Base-by-base conservation (phyloP, 805 yeast genomes). In the Yamadazyma philogaea region DNA sequence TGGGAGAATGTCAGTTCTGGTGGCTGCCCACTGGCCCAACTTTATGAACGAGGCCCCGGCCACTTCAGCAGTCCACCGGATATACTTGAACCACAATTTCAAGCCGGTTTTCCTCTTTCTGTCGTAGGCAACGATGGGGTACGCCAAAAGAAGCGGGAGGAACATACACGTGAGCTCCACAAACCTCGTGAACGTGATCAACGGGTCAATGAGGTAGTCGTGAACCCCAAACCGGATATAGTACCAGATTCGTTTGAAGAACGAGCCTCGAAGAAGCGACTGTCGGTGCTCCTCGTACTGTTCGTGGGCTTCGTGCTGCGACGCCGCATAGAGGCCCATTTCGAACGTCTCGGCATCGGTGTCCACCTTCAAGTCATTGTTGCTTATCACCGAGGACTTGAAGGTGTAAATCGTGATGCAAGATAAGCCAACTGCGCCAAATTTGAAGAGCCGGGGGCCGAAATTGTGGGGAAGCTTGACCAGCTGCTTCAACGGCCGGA, bases 21-120 rank as follows among this genome's bases (percentile, higher is more conserved):
- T 85, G 2, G 97, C 97, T 0, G 99, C 99, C 99, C 99, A 93
- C 67, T 93, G 99, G 3, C 98, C 99, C 44, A 93, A 74, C 61
- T 87, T 85, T 43, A 85, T 81, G 59, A 85, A 93, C 3, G 96
- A 84, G 2, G 98, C 96, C 0, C 99, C 99, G 0, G 96, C 96
- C 14, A 69, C 48, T 61, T 91, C 96, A 44, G 93, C 78, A 1
- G 84, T 67, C 58, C 75, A 61, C 37, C 87, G 72, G 16, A 91
- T 64, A 36, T 79, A 63, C 40, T 64, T 63, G 61, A 77, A 90
- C 96, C 97, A 91, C 16, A 79, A 31, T 15, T 74, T 52, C 1
- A 86, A 77, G 0, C 96, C 96, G 3, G 73, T 56, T 18, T 52
- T 49, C 2, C 60, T 61, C 34, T 63, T 61, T 12, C 70, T 64